These are phyloP conservation scores for Ganoderma meredithae DNA, from an alignment of 1,284 basidiomycete species.

Conservation along the genomic window DNA sequence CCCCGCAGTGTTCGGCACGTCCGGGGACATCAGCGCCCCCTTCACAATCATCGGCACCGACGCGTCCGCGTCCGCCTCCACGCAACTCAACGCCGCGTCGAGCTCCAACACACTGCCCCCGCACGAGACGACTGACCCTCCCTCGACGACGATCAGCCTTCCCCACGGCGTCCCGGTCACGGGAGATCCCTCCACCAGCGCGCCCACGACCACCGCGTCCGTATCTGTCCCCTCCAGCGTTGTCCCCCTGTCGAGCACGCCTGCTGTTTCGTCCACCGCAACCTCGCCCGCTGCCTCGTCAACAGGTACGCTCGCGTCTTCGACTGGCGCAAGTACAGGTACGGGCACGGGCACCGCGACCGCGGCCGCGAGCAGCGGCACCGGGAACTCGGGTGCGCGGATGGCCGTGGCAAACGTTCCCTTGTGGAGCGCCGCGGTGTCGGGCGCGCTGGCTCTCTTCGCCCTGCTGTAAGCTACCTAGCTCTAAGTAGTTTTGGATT, in stretches of 20 bases:
- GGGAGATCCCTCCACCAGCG: slow-evolving; percentile 9
- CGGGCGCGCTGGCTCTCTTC: slow-evolving; percentile 3
- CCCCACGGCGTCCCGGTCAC: slow-evolving; percentile 12
- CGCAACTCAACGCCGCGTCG: slow-evolving; percentile 11
- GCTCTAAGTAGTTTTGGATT: neutral
- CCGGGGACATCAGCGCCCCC: slow-evolving; percentile 51
- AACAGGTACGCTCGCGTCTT: neutral
- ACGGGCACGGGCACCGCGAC: neutral
- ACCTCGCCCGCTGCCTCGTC: neutral
- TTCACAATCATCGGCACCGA: slow-evolving; percentile 46
- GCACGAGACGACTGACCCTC: slow-evolving; percentile 16
- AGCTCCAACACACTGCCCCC: slow-evolving; percentile 23
- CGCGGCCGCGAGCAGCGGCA: neutral
- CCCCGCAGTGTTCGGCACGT: slow-evolving; percentile 56
- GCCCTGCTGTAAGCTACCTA: slow-evolving; percentile 6
- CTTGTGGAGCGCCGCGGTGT: slow-evolving; percentile 3
- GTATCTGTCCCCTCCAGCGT: slow-evolving; percentile 8
- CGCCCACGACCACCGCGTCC: neutral
- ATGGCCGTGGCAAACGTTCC: neutral
- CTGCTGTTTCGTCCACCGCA: slow-evolving; percentile 2
- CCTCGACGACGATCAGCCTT: slow-evolving; percentile 13
- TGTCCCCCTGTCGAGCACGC: slow-evolving; percentile 3
- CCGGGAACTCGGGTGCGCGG: slow-evolving; percentile 11
- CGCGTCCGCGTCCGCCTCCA: slow-evolving; percentile 13
- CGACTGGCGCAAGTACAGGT: neutral